phyloP scores from a whole-genome alignment of 2,329 filamentous ascomycete species.

The Alternaria atra region DNA sequence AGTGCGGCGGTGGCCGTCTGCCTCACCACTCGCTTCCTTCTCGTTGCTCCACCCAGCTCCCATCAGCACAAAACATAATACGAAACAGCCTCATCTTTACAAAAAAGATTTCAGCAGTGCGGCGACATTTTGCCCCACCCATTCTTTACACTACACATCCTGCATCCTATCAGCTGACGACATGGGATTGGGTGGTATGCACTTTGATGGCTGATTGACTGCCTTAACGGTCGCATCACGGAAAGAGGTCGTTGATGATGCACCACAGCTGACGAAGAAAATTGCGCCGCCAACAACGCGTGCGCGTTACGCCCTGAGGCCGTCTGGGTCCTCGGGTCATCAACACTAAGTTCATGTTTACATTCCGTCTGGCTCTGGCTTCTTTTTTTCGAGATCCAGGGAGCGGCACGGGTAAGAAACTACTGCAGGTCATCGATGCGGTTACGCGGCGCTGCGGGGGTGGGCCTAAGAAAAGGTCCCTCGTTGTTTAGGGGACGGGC shows the following conservation, averaged over 20 bases:
- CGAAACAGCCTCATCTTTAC: constrained; percentile 22
- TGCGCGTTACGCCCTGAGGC: constrained; percentile 17
- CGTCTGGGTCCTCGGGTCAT: background rate
- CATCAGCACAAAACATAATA: constrained; percentile 20
- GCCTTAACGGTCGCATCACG: background rate
- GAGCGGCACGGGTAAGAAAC: constrained; percentile 13
- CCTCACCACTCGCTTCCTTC: constrained; percentile 11
- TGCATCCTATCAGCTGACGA: constrained; percentile 18
- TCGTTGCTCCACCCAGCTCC: background rate
- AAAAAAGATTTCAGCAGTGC: constrained; percentile 5
- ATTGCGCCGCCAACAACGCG: constrained; percentile 21
- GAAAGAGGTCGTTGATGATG: background rate
- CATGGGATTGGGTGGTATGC: background rate
- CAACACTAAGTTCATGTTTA: background rate
- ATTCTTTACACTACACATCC: constrained; percentile 3
- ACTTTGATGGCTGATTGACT: background rate
- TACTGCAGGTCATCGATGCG: constrained; percentile 24
- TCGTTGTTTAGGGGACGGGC: constrained; percentile 8
- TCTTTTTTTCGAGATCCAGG: constrained; percentile 8
- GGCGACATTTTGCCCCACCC: background rate
- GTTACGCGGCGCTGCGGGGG: constrained; percentile 14
- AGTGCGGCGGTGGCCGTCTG: background rate
- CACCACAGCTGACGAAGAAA: constrained; percentile 5
- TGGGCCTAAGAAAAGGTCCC: constrained; percentile 19
- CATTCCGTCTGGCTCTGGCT: background rate